A percentile compares a stretch with the other conserved stretches of the same genome.
Evolutionary conservation across 2,329 filamentous ascomycete genomes (phyloP).

Genomic region (Pseudomassariella vexata): DNA sequence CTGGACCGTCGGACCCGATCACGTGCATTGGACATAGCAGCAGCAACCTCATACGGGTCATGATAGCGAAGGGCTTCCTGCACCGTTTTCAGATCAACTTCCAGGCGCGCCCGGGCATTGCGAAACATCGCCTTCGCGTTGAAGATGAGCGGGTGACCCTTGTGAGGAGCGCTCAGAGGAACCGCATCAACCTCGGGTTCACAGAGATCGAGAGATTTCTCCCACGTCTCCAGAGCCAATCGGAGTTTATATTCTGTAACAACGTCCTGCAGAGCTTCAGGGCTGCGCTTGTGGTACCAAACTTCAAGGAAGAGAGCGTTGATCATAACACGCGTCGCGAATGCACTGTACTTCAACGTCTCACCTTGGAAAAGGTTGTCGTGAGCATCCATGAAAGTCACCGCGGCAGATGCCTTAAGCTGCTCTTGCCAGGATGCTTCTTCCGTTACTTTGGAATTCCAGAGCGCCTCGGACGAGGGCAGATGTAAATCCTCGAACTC

Average conservation of each 20-base stretch:
- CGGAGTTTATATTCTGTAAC: conserved; percentile 98
- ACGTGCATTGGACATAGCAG: conserved; percentile 89
- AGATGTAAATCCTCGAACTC: conserved; percentile 92
- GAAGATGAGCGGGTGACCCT: conserved; percentile 93
- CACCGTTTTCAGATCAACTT: conserved; percentile 92
- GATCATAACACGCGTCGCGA: conserved; percentile 96
- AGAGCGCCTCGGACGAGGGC: conserved; percentile 87
- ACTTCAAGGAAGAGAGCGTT: conserved; percentile 97
- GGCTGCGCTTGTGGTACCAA: conserved; percentile 98
- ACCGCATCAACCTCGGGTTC: conserved; percentile 86
- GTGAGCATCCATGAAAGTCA: conserved; percentile 90
- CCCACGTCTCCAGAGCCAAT: conserved; percentile 95
- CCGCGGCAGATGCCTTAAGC: conserved; percentile 62
- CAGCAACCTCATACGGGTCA: conserved; percentile 93
- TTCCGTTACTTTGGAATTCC: conserved; percentile 78
- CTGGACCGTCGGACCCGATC: conserved; percentile 91
- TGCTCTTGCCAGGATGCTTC: conserved; percentile 81
- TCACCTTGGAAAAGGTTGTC: conserved; percentile 95
- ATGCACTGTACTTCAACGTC: conserved; percentile 85
- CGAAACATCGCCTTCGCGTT: conserved; percentile 97
- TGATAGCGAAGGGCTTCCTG: conserved; percentile 97
- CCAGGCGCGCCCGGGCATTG: conserved; percentile 84
- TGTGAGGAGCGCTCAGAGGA: conserved; percentile 87
- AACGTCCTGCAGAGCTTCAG: conserved; percentile 94
- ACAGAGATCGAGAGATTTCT: conserved; percentile 89